Evolutionary conservation across 2,329 filamentous ascomycete genomes (phyloP), one percentile per base, ranked within the genome.

Genomic region (Pseudogymnoascus sp.): DNA sequence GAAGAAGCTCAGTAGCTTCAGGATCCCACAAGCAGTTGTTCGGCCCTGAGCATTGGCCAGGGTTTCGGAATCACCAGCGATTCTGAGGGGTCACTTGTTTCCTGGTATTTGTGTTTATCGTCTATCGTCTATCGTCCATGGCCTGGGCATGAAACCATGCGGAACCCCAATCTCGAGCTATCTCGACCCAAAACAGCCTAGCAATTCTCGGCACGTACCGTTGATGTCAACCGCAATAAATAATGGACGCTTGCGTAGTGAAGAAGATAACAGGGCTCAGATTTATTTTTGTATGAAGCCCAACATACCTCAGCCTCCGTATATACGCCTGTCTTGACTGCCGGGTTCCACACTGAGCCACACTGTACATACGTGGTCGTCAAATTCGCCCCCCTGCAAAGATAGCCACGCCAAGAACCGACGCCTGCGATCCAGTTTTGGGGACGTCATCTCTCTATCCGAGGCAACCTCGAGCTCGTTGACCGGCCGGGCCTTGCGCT

Each of bases 201-300:
- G 51, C 28, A 19, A 57, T 8, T 57, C 51, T 57, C 51, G 51
- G 51, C 51, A 57, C 51, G 51, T 57, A 57, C 51, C 51, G 51
- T 28, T 57, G 51, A 57, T 57, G 51, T 36, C 51, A 57, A 57
- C 51, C 51, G n/a, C 51, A 57, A 36, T 57, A 57, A 57, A 57
- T 57, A 57, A 21, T 57, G 28, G 10, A 57, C 28, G 51, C 51
- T 57, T 57, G 51, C 51, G 51, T 57, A 31, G 51, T 34, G 7
- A 57, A 34, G 51, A 57, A 57, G 51, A 31, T 11, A 2, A 34
- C 51, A 57, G 51, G 34, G 8, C 14, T 57, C 28, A 16, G 10
- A 21, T 57, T 36, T 57, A 57, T 57, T 57, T 36, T 57, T 57
- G 16, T 21, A 14, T 57, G 28, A 57, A 57, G 51, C 28, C 28